Evolutionary conservation across 441 rosid genomes (phyloP).

Genomic region (Hypseocharis bilobata): DNA sequence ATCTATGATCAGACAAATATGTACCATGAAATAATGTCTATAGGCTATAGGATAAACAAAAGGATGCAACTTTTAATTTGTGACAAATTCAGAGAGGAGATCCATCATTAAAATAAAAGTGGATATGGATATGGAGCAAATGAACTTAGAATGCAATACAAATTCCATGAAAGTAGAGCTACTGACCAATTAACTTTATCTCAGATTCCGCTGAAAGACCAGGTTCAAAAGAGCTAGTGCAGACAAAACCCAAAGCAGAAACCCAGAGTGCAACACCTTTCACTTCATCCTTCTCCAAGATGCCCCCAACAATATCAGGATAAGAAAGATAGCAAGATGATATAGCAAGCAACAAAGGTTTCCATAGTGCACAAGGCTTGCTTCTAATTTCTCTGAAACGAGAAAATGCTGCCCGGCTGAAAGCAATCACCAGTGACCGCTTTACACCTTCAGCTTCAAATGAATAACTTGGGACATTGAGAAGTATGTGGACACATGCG

Average conservation of each 20-base stretch:
- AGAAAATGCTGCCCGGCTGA: slow-evolving; percentile 60
- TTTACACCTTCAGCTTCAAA: slow-evolving; percentile 45
- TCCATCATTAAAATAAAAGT: background rate
- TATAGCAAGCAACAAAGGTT: slow-evolving; percentile 66
- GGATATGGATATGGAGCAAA: background rate
- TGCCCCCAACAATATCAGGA: slow-evolving; percentile 45
- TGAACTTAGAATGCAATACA: background rate
- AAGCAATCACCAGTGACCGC: slow-evolving; percentile 42
- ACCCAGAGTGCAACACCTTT: slow-evolving; percentile 61
- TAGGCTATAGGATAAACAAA: too few relatives aligned
- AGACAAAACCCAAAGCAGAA: slow-evolving; percentile 46
- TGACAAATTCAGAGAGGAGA: background rate
- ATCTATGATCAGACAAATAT: background rate
- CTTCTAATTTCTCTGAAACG: slow-evolving; percentile 43
- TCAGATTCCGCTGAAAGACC: slow-evolving; percentile 41
- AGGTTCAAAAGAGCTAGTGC: slow-evolving; percentile 36
- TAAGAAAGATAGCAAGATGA: slow-evolving; percentile 61
- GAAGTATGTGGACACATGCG: slow-evolving; percentile 54
- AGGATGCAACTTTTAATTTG: background rate
- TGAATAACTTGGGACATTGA: slow-evolving; percentile 56
- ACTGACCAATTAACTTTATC: slow-evolving; percentile 57
- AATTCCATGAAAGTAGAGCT: slow-evolving; percentile 5
- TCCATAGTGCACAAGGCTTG: slow-evolving; percentile 62
- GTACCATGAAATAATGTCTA: too few relatives aligned
- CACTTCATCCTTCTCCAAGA: slow-evolving; percentile 45